Conservation (phyloP, 768 basidiomycete species). For the Rhizopogon vulgaris region DNA sequence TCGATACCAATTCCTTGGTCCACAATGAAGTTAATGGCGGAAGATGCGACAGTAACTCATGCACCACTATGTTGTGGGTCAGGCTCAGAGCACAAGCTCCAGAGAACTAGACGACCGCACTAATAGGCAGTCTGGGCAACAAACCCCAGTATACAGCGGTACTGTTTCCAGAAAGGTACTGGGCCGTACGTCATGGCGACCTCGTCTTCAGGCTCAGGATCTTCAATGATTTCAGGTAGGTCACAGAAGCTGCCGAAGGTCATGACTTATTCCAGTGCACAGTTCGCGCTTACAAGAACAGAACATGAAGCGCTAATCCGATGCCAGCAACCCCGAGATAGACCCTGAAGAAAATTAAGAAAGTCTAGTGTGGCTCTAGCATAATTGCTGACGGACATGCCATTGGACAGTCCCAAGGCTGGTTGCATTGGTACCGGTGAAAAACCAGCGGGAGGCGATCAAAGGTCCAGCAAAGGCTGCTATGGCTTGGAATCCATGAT, state of each 20-base stretch:
- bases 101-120: conserved; percentile 28
- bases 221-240: conserved; percentile 66
- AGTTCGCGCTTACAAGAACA: conserved; percentile 48
- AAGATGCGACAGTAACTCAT: conserved; percentile 58
- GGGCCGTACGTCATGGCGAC: conserved; percentile 34
- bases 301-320: conserved; percentile 52
- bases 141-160: conserved; percentile 64
- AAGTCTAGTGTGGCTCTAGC: background rate
- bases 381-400: conserved; percentile 17
- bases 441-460: conserved; percentile 72
- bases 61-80: conserved; percentile 37
- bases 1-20: conserved; percentile 52
- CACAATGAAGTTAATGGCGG: conserved; percentile 62
- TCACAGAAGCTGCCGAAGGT: conserved; percentile 43
- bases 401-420: conserved; percentile 64
- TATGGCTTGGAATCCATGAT: conserved; percentile 73
- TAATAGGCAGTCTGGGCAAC: conserved; percentile 66
- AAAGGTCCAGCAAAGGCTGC: conserved; percentile 69
- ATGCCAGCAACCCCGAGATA: conserved; percentile 61
- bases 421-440: conserved; percentile 54
- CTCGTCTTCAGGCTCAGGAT: conserved; percentile 42
- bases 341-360: conserved; percentile 34
- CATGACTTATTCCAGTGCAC: background rate
- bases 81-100: background rate
- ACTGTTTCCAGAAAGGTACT: conserved; percentile 64